Percentiles rank a stretch among this genome's conserved stretches.
phyloP scores from a whole-genome alignment of 768 basidiomycete genomes.

The Leccinellum luteum region DNA sequence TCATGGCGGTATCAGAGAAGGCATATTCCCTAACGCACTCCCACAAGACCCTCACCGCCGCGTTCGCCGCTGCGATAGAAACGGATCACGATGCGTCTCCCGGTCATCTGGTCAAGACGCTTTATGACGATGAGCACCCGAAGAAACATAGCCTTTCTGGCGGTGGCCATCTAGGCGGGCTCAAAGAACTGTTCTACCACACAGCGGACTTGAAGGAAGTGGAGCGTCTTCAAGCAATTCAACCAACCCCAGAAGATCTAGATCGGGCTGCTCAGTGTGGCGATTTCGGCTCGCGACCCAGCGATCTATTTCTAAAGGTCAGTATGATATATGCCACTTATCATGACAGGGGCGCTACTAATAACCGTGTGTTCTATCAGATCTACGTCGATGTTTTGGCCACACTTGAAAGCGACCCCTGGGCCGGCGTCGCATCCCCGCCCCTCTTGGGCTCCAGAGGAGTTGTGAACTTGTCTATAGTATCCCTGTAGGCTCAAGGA shows the following conservation, averaged over 20 bases:
- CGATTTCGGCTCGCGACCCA: constrained; percentile 51
- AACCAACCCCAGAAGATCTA: constrained; percentile 41
- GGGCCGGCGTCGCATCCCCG: constrained; percentile 58
- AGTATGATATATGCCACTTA: constrained; percentile 11
- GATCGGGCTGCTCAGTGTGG: constrained; percentile 48
- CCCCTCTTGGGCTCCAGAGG: constrained; percentile 61
- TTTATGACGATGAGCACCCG: constrained; percentile 35
- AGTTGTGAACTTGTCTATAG: constrained; percentile 58
- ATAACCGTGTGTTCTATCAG: constrained; percentile 31
- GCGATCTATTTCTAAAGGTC: constrained; percentile 61
- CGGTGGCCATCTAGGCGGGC: constrained; percentile 13
- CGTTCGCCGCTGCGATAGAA: constrained; percentile 38
- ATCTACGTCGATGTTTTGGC: constrained; percentile 62
- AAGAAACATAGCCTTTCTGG: constrained; percentile 27
- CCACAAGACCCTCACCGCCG: constrained; percentile 39
- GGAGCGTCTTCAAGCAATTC: constrained; percentile 18
- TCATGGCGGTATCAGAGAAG: constrained; percentile 30
- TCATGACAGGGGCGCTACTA: background rate
- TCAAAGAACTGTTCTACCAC: constrained; percentile 20
- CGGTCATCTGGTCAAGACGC: constrained; percentile 36
- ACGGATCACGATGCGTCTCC: constrained; percentile 25
- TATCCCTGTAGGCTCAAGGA: constrained; percentile 45
- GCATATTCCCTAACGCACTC: constrained; percentile 33
- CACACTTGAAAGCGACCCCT: constrained; percentile 53
- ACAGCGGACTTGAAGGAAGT: constrained; percentile 14